phyloP scores from a whole-genome alignment of 2,329 filamentous ascomycete species.

The Colletotrichum noveboracense region DNA sequence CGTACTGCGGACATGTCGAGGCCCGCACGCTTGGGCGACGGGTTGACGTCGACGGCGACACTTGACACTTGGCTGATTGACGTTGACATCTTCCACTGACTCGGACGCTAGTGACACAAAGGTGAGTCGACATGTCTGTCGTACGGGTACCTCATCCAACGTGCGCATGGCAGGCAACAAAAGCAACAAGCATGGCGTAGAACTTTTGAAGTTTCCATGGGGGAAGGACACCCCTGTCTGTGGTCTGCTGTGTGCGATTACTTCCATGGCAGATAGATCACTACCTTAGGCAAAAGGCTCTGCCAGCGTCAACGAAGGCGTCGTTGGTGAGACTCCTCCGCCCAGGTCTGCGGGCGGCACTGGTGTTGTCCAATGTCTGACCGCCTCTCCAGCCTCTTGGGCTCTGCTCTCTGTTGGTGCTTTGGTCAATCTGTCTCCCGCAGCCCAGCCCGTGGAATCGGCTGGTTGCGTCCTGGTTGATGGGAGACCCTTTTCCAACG shows the following conservation, averaged over 20 bases:
- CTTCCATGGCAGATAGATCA: background rate
- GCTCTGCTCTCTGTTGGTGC: background rate
- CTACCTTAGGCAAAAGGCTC: background rate
- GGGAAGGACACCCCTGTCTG: background rate
- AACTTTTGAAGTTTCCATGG: background rate
- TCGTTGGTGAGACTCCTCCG: background rate
- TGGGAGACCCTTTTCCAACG: background rate
- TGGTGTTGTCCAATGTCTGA: background rate
- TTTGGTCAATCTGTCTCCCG: background rate
- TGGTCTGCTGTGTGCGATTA: background rate
- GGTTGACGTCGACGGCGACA: background rate
- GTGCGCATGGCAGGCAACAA: constrained; percentile 1
- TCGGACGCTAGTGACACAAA: background rate
- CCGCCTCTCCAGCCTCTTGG: background rate
- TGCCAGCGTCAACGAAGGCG: background rate
- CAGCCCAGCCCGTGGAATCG: background rate
- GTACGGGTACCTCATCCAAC: background rate
- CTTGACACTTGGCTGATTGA: background rate
- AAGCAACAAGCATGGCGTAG: constrained; percentile 5
- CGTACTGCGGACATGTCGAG: background rate
- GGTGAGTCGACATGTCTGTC: constrained; percentile 6
- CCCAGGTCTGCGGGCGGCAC: background rate
- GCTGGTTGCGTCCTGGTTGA: background rate
- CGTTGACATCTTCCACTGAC: background rate
- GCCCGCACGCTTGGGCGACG: background rate